Evolutionary conservation across 1,139 yeast species (phyloP).

Genomic region (Sugiyamaella paludigena): DNA sequence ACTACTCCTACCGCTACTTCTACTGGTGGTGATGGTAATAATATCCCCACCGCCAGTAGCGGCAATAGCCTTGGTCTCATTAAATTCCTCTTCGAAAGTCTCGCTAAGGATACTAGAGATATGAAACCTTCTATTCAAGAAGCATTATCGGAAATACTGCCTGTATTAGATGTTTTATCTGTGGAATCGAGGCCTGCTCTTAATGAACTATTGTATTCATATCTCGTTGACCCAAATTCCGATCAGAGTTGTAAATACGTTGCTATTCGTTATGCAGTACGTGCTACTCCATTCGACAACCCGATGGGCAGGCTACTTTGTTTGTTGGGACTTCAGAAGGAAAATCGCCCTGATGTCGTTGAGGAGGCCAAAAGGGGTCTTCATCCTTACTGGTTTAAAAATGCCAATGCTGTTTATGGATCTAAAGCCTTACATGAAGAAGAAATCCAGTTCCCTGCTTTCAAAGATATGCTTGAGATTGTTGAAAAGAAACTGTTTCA

Average conservation of each 20-base stretch:
- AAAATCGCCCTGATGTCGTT: slow-evolving; percentile 64
- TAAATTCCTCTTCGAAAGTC: slow-evolving; percentile 69
- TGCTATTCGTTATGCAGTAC: slow-evolving; percentile 63
- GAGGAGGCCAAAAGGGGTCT: slow-evolving; percentile 85
- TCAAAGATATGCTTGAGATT: slow-evolving; percentile 26
- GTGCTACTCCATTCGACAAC: slow-evolving; percentile 67
- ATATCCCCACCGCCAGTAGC: no score
- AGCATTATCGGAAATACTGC: slow-evolving; percentile 59
- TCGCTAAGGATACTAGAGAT: slow-evolving; percentile 62
- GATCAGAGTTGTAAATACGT: slow-evolving; percentile 52
- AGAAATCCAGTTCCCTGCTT: slow-evolving; percentile 34
- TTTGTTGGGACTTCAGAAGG: slow-evolving; percentile 56
- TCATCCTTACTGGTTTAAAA: slow-evolving; percentile 68
- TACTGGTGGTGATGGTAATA: slow-evolving; percentile 36
- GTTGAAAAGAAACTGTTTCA: slow-evolving; percentile 7
- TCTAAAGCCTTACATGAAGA: slow-evolving; percentile 5
- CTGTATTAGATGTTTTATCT: slow-evolving; percentile 47
- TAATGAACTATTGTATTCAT: slow-evolving; percentile 44
- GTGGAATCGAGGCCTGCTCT: slow-evolving; percentile 44
- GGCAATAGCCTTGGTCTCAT: slow-evolving; percentile 44
- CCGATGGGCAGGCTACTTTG: slow-evolving; percentile 67
- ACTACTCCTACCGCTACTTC: no score
- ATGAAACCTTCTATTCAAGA: slow-evolving; percentile 70
- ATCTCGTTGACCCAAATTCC: slow-evolving; percentile 36
- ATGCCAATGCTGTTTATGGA: slow-evolving; percentile 25